Conservation (phyloP, 305 asterid genomes). For the Fraxinus angustifolia region DNA sequence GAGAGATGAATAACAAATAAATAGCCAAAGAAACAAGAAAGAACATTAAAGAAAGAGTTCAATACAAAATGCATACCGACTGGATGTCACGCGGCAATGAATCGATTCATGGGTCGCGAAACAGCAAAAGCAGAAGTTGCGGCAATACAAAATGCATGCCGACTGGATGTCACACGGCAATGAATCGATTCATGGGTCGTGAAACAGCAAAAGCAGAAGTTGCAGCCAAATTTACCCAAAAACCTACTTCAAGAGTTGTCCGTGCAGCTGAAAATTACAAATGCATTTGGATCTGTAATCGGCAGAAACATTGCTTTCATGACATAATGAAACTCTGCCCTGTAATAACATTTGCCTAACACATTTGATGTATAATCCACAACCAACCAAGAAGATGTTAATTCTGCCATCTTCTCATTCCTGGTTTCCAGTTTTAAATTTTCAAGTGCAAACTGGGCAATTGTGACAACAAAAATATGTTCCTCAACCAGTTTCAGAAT, state of each 20-base stretch:
- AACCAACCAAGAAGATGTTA: neutral
- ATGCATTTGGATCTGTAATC: neutral
- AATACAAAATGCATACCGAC: neutral
- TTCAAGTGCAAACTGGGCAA: neutral
- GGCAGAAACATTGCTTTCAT: neutral
- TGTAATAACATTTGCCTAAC: neutral
- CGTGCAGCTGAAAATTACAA: neutral
- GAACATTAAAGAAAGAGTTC: neutral
- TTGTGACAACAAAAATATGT: neutral
- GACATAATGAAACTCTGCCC: neutral
- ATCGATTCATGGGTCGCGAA: neutral
- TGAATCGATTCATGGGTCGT: neutral
- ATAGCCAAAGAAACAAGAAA: neutral
- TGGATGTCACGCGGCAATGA: neutral
- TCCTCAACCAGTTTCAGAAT: constrained; percentile 12
- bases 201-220: neutral
- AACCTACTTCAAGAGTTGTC: neutral
- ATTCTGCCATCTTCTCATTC: neutral
- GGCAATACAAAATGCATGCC: neutral
- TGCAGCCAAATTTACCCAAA: neutral
- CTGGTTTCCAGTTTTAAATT: neutral
- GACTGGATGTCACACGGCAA: neutral
- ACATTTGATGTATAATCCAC: neutral
- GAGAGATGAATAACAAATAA: neutral
- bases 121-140: neutral